Base-by-base conservation (phyloP, 169 alveolate species). In the Haemoproteus tartakovskyi region DNA sequence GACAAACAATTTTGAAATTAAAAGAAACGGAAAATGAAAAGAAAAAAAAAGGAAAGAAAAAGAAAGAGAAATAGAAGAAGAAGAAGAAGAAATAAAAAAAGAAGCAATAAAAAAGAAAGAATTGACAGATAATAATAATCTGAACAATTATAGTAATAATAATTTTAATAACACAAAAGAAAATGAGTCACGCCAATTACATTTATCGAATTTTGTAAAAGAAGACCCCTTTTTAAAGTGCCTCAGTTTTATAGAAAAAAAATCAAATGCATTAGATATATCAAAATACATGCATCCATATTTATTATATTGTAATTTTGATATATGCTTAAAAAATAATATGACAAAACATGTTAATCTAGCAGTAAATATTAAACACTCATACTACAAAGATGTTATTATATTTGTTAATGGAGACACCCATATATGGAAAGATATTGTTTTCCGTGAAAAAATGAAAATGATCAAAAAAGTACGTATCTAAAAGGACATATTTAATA, bases 401-500 rank as follows among this genome's bases (percentile, higher is more conserved):
- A 56, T 70, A 43, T 27, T 70, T 11, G 84, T 70, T 8, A 40
- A n/a, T 26, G 84, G 57, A 19, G 51, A 70, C 12, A 57, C 60
- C 18, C 78, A 70, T 6, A 70, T 22, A 26, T 70, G 84, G 84
- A 70, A 48, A 38, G 57, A 70, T 27, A 18, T 70, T 21, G 41
- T 57, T n/a, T 56, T 70, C 21, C 62, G 57, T 16, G 45, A 70
- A 30, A 70, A 70, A 70, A 6, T 70, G 8, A 70, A 57, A 50
- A 70, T 27, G 51, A 56, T 70, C 21, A 70, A 57, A 48, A 70
- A 70, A 52, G 84, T 70, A 70, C 43, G 9, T n/a, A n/a, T n/a
- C n/a, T n/a, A n/a, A n/a, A n/a, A n/a, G n/a, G n/a, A n/a, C n/a
- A n/a, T n/a, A n/a, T n/a, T n/a, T n/a, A n/a, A n/a, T n/a, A n/a